These are phyloP conservation scores for Kodamaea anthophila DNA, from an alignment of 1,139 yeast genomes.

Conservation along the genomic window DNA sequence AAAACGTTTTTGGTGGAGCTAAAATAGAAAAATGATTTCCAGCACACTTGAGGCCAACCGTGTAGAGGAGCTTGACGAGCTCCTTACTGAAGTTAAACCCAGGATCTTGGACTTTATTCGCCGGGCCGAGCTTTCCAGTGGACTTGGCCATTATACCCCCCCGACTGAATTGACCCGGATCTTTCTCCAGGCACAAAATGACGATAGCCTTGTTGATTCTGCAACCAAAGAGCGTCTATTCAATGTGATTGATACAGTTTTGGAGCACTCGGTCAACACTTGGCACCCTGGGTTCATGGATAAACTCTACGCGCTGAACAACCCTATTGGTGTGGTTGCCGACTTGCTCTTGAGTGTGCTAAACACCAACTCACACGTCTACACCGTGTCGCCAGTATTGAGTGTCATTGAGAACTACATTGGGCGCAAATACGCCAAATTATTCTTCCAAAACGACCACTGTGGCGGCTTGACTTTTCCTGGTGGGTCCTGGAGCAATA, in stretches of 20 bases:
- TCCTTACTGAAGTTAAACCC: constrained; percentile 31
- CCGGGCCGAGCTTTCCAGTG: constrained; percentile 25
- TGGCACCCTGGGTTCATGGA: constrained; percentile 88
- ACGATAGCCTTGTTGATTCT: constrained; percentile 4
- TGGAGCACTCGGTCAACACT: constrained; percentile 69
- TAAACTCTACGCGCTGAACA: constrained; percentile 76
- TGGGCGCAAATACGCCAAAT: constrained; percentile 59
- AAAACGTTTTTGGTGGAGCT: too few species aligned
- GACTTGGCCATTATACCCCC: constrained; percentile 36
- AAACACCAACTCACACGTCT: constrained; percentile 83
- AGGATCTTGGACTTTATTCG: constrained; percentile 31
- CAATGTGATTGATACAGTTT: constrained; percentile 48
- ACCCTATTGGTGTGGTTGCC: constrained; percentile 75
- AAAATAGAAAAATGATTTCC: constrained; percentile 5
- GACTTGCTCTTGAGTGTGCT: constrained; percentile 65
- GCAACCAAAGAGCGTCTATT: constrained; percentile 13
- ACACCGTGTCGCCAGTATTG: constrained; percentile 78
- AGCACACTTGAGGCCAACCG: constrained; percentile 28
- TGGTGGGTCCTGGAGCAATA: constrained; percentile 86
- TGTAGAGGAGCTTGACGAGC: constrained; percentile 32
- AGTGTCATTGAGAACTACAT: constrained; percentile 70
- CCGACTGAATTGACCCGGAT: constrained; percentile 28
- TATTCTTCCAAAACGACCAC: constrained; percentile 48
- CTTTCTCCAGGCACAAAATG: constrained; percentile 13
- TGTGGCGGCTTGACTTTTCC: constrained; percentile 84